Percentiles rank a stretch among this genome's conserved stretches.
These are phyloP conservation scores for Penicillium frequentans DNA, from an alignment of 2,329 filamentous ascomycete genomes.

Conservation along the genomic window DNA sequence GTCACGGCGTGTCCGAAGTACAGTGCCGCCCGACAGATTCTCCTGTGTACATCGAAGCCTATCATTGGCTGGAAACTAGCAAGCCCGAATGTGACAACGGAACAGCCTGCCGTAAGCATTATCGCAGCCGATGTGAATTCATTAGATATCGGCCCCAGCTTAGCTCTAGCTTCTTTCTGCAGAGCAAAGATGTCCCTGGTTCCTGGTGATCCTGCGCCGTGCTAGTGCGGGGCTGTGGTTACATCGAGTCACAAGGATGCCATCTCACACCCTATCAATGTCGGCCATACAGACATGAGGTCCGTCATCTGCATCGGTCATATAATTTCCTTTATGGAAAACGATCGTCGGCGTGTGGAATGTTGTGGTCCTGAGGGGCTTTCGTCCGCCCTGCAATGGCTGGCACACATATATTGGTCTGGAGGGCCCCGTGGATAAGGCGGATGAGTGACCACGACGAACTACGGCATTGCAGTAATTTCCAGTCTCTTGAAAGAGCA, in stretches of 20 bases:
- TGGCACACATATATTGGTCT: background rate
- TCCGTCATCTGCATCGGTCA: constrained; percentile 5
- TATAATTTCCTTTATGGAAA: constrained; percentile 7
- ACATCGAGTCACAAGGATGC: constrained; percentile 16
- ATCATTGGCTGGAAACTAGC: constrained; percentile 10
- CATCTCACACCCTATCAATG: constrained; percentile 8
- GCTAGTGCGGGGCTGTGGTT: constrained; percentile 12
- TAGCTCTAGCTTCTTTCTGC: background rate
- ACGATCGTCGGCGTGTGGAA: constrained; percentile 17
- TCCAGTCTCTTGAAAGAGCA: background rate
- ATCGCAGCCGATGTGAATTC: background rate
- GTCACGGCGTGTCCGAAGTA: background rate
- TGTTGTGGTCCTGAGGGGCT: constrained; percentile 5
- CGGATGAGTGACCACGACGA: background rate
- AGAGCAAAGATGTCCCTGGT: background rate
- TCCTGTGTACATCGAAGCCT: background rate
- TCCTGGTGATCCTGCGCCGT: background rate
- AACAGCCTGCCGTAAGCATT: background rate
- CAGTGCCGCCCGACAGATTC: background rate
- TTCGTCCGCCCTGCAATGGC: constrained; percentile 7
- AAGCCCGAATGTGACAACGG: constrained; percentile 8
- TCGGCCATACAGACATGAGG: constrained; percentile 4
- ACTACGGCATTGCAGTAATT: background rate
- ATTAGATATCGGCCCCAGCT: background rate
- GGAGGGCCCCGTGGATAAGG: background rate